Conservation (phyloP, 2,329 filamentous ascomycete genomes). For the Apiospora hydei region DNA sequence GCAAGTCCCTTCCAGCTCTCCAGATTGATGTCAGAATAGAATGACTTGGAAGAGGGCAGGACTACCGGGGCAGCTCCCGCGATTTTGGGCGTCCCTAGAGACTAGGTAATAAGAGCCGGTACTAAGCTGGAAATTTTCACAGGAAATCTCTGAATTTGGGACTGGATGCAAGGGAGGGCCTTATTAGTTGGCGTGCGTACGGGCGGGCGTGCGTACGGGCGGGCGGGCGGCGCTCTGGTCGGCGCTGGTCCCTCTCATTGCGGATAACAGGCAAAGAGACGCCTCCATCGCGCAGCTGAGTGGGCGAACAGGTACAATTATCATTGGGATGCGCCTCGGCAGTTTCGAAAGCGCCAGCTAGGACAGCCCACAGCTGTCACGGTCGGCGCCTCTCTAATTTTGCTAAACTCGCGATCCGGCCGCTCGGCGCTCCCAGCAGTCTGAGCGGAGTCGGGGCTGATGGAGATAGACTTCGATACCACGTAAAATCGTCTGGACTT, state of each 20-base stretch:
- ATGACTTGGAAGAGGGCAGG: background rate
- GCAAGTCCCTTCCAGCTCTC: background rate
- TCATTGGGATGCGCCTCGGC: slow-evolving; percentile 1
- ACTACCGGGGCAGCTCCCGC: background rate
- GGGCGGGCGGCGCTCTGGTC: background rate
- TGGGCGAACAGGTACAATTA: background rate
- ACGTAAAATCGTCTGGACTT: slow-evolving; percentile 10
- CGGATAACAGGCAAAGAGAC: background rate
- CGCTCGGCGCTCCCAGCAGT: slow-evolving; percentile 10
- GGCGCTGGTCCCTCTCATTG: background rate
- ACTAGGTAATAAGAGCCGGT: background rate
- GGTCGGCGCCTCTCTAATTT: slow-evolving; percentile 18
- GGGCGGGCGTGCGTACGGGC: background rate
- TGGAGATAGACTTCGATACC: slow-evolving; percentile 2
- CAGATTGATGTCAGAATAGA: background rate
- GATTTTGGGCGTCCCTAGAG: background rate
- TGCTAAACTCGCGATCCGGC: slow-evolving; percentile 8
- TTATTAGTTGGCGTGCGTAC: background rate
- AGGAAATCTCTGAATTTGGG: background rate
- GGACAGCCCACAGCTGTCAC: slow-evolving; percentile 2
- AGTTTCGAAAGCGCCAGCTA: slow-evolving; percentile 6
- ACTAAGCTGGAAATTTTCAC: background rate
- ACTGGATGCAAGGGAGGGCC: slow-evolving; percentile 5
- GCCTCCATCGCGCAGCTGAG: background rate
- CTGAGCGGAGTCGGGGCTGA: slow-evolving; percentile 11